These are phyloP conservation scores for Ogataea pini DNA, from an alignment of 805 yeast species.

Conservation along the genomic window DNA sequence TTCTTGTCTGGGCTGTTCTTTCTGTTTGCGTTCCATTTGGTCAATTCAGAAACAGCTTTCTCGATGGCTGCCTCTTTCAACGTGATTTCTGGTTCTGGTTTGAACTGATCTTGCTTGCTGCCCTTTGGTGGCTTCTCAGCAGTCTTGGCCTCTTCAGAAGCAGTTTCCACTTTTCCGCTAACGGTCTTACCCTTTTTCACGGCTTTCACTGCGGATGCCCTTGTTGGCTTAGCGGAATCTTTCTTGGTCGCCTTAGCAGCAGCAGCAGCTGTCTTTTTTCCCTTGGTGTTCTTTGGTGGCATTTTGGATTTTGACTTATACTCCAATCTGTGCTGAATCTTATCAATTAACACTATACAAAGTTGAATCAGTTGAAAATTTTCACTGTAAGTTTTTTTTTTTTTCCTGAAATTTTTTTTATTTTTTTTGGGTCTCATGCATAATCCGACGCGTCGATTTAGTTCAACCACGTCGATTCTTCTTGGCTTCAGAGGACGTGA, in stretches of 20 bases:
- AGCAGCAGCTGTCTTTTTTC: slow-evolving; percentile 16
- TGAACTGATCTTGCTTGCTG: slow-evolving; percentile 50
- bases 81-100: slow-evolving; percentile 9
- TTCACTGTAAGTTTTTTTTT: slow-evolving; percentile 1
- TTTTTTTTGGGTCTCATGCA: not conserved
- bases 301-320: slow-evolving; percentile 5
- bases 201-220: slow-evolving; percentile 19
- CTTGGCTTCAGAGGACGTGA: not conserved
- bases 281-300: slow-evolving; percentile 25
- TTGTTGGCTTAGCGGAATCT: slow-evolving; percentile 4
- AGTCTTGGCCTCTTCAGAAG: slow-evolving; percentile 4
- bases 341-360: not conserved
- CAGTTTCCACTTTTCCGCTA: slow-evolving; percentile 11
- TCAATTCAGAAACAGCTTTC: slow-evolving; percentile 66
- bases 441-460: not conserved
- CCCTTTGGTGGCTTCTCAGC: slow-evolving; percentile 6
- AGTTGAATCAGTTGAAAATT: slow-evolving; percentile 1
- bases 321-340: not conserved
- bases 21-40: slow-evolving; percentile 51
- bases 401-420: slow-evolving; percentile 1
- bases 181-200: slow-evolving; percentile 22
- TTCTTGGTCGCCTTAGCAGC: slow-evolving; percentile 4
- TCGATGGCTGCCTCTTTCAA: slow-evolving; percentile 31
- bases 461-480: not conserved
- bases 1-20: slow-evolving; percentile 36